Conservation (phyloP, 495 filamentous ascomycete genomes). For the Podospora comata region DNA sequence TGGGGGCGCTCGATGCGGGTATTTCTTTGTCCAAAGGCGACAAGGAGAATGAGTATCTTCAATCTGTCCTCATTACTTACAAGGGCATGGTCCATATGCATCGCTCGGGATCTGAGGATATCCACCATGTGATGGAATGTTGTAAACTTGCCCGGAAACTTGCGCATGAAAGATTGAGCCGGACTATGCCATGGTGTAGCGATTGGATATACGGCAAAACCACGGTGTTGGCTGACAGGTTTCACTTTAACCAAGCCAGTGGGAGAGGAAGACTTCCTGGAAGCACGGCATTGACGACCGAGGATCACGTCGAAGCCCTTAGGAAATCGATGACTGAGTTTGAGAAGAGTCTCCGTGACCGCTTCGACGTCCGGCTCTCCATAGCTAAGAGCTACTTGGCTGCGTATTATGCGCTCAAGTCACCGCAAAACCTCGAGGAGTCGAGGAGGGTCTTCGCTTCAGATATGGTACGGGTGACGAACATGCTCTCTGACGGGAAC, state of each 20-base stretch:
- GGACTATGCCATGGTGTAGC: background rate
- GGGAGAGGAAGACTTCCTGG: background rate
- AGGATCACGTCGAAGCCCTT: background rate
- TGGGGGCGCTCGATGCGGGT: background rate
- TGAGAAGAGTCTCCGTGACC: background rate
- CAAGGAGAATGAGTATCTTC: background rate
- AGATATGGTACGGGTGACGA: background rate
- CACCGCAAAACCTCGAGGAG: background rate
- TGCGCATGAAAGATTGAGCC: background rate
- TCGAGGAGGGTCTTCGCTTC: background rate
- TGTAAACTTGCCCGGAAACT: background rate
- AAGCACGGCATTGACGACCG: background rate
- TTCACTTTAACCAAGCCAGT: constrained; percentile 3
- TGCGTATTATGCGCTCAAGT: background rate
- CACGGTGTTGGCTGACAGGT: background rate
- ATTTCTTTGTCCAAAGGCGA: background rate
- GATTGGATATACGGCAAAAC: background rate
- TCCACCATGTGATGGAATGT: background rate
- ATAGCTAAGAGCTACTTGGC: background rate
- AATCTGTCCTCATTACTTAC: background rate
- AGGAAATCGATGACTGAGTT: background rate
- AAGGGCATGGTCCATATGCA: background rate
- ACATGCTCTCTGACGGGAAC: background rate
- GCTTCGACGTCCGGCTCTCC: background rate
- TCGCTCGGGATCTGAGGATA: background rate